Percentiles rank a stretch among this genome's conserved stretches.
These are phyloP conservation scores for Globisporangium canariense DNA, from an alignment of 352 stramenopile species.

Conservation along the genomic window DNA sequence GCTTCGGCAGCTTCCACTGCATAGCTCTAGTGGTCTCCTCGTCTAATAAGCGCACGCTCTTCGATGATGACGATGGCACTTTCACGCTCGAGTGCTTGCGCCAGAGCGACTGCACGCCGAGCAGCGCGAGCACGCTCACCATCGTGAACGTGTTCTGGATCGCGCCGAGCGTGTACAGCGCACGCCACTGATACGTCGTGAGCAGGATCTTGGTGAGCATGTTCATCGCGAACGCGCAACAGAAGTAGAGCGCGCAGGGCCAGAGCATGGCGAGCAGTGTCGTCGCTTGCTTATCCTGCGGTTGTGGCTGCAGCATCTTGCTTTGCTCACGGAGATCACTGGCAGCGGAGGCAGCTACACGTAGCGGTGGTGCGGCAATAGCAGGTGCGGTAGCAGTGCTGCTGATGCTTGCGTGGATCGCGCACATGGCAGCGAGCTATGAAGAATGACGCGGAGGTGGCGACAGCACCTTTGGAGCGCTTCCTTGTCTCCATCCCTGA, in stretches of 20 bases:
- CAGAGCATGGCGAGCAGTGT: constrained; percentile 35
- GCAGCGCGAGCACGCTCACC: constrained; percentile 30
- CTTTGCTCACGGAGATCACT: not conserved
- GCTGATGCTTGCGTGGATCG: not conserved
- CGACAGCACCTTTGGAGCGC: too few species aligned
- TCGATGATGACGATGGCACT: not conserved
- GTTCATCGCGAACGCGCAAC: constrained; percentile 72
- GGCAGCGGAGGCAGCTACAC: not conserved
- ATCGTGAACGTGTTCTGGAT: constrained; percentile 67
- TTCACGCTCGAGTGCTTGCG: not conserved
- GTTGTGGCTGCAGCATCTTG: not conserved
- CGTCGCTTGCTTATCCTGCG: not conserved
- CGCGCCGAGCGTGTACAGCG: constrained; percentile 58
- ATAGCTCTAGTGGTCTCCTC: not conserved
- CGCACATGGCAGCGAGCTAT: not conserved
- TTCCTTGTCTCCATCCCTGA: too few species aligned
- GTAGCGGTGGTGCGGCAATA: not conserved
- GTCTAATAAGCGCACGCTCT: not conserved
- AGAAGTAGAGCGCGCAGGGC: constrained; percentile 65
- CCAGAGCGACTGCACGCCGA: constrained; percentile 17
- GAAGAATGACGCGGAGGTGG: too few species aligned
- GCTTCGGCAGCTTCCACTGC: not conserved
- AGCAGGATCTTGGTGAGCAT: constrained; percentile 72
- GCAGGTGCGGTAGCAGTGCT: not conserved
- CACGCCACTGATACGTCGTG: constrained; percentile 55